These are phyloP conservation scores for Tritrichomonas musculus DNA, from an alignment of 208 protist species.

Conservation along the genomic window DNA sequence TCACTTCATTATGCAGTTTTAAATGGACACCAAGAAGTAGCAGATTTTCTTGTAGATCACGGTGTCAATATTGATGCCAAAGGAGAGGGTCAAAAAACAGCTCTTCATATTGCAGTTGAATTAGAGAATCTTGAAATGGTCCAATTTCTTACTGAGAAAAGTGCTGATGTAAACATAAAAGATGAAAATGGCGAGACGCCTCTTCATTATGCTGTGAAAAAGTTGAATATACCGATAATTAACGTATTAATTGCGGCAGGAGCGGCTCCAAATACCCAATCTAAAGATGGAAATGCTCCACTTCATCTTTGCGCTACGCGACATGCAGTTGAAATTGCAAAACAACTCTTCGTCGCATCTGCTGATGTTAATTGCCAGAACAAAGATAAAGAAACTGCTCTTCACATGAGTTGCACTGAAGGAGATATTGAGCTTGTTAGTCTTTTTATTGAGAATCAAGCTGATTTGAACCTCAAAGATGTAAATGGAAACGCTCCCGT, in stretches of 20 bases:
- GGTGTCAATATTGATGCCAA: neutral
- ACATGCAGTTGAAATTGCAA: neutral
- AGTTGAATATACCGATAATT: neutral
- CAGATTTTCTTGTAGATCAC: neutral
- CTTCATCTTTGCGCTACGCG: neutral
- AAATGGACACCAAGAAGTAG: neutral
- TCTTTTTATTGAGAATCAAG: conserved; percentile 19
- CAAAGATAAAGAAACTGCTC: neutral
- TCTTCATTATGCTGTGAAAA: conserved; percentile 21
- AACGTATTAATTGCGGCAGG: neutral
- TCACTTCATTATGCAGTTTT: neutral
- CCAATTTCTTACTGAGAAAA: neutral
- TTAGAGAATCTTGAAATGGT: neutral
- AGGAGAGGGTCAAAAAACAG: neutral
- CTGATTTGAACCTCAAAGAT: conserved; percentile 4
- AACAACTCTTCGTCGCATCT: neutral
- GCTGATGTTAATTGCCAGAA: conserved; percentile 7
- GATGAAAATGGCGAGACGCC: neutral
- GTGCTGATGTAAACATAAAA: neutral
- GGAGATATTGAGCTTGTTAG: neutral
- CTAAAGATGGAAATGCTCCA: conserved; percentile 27
- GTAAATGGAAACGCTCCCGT: neutral
- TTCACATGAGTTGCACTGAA: neutral
- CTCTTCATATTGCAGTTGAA: neutral
- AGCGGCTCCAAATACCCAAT: neutral